Conservation (phyloP, 2,329 filamentous ascomycete genomes). For the Neonectria coccinea region DNA sequence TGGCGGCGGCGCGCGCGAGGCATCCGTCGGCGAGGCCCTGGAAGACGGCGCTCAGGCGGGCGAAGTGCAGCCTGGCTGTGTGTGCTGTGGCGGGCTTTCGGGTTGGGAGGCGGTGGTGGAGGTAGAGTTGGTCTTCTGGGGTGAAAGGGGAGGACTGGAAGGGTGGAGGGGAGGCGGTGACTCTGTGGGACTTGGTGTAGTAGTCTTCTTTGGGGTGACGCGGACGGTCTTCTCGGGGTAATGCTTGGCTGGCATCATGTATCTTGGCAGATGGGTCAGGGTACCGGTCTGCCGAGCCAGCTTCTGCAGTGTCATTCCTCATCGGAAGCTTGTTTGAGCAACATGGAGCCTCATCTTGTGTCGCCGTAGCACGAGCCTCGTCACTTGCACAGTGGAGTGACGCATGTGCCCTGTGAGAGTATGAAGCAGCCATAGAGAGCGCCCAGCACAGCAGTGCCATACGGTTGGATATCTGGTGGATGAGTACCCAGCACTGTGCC, state of each 20-base stretch:
- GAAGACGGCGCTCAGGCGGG: slow-evolving; percentile 22
- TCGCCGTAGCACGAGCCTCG: not conserved
- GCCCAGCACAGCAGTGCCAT: not conserved
- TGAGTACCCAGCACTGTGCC: slow-evolving; percentile 1
- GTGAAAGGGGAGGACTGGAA: slow-evolving; percentile 15
- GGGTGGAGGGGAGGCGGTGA: not conserved
- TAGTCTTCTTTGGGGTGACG: not conserved
- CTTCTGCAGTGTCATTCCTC: not conserved
- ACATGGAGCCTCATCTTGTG: slow-evolving; percentile 1
- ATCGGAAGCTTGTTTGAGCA: not conserved
- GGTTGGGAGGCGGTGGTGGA: slow-evolving; percentile 30
- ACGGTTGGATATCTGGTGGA: slow-evolving; percentile 5
- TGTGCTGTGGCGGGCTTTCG: slow-evolving; percentile 15
- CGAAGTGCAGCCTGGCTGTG: slow-evolving; percentile 15
- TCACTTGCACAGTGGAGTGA: not conserved
- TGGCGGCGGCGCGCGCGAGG: slow-evolving; percentile 15
- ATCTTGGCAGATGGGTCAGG: slow-evolving; percentile 6
- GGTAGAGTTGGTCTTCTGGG: slow-evolving; percentile 31
- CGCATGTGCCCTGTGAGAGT: not conserved
- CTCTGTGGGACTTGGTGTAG: not conserved
- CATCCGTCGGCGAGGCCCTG: slow-evolving; percentile 27
- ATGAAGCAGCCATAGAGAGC: not conserved
- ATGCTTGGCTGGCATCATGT: slow-evolving; percentile 5
- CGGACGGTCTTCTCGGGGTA: not conserved
- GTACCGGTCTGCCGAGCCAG: not conserved